Evolutionary conservation across 108 stramenopile genomes (phyloP).

Genomic region (Cyclotella kingstonii): DNA sequence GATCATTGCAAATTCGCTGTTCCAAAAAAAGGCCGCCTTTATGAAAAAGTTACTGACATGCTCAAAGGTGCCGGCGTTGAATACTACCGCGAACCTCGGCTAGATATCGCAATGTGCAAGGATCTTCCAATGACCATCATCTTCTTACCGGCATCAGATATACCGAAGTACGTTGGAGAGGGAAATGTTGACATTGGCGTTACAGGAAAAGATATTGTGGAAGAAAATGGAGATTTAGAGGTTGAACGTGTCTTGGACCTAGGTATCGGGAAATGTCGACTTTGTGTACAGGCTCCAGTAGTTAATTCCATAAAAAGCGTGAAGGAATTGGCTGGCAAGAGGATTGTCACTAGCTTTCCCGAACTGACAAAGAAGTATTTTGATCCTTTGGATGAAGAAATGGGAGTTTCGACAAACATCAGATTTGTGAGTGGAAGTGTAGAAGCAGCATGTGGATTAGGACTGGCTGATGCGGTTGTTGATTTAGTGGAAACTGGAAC

Average conservation of each 20-base stretch:
- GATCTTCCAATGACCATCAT: slow-evolving; percentile 90
- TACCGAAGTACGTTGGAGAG: slow-evolving; percentile 94
- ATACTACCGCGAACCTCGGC: slow-evolving; percentile 80
- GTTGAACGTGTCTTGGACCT: slow-evolving; percentile 88
- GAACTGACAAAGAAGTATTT: slow-evolving; percentile 86
- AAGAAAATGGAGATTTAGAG: slow-evolving; percentile 66
- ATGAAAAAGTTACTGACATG: slow-evolving; percentile 87
- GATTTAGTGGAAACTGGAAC: slow-evolving; percentile 98
- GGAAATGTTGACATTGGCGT: slow-evolving; percentile 96
- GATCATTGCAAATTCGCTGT: slow-evolving; percentile 87
- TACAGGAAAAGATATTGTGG: slow-evolving; percentile 88
- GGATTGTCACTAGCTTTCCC: slow-evolving; percentile 96
- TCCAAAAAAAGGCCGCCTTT: slow-evolving; percentile 96
- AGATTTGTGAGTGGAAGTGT: slow-evolving; percentile 93
- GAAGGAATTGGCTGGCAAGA: slow-evolving; percentile 75
- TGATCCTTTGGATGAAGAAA: slow-evolving; percentile 64
- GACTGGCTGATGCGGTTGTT: slow-evolving; percentile 96
- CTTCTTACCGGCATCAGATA: slow-evolving; percentile 94
- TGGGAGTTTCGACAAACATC: slow-evolving; percentile 77
- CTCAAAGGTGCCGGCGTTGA: slow-evolving; percentile 93
- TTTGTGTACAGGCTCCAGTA: slow-evolving; percentile 94
- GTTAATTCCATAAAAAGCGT: slow-evolving; percentile 67
- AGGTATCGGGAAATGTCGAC: slow-evolving; percentile 93
- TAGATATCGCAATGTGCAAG: slow-evolving; percentile 86
- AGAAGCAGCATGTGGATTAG: slow-evolving; percentile 95